Evolutionary conservation across 2,329 filamentous ascomycete genomes (phyloP).

Genomic region (Pseudogymnoascus sp.): DNA sequence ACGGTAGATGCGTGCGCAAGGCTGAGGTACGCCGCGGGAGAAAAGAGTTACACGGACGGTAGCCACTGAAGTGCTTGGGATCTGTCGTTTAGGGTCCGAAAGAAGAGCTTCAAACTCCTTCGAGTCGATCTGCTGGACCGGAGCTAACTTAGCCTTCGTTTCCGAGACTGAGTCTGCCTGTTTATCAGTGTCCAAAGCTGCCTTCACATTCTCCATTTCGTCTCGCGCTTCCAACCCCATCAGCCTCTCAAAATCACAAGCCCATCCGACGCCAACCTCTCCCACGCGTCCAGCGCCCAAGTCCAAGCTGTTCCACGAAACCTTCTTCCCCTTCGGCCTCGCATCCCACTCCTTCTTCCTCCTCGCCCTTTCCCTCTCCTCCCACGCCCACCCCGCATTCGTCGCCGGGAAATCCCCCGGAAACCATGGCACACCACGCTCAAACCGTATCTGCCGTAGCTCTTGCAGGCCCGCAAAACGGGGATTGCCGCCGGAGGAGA

Average conservation of each 20-base stretch:
- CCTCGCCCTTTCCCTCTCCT: slow-evolving; percentile 52
- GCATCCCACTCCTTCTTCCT: slow-evolving; percentile 61
- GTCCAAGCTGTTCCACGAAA: slow-evolving; percentile 65
- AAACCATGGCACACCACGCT: slow-evolving; percentile 71
- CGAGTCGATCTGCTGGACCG: slow-evolving; percentile 16
- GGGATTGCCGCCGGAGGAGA: slow-evolving; percentile 71
- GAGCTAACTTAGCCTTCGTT: background rate
- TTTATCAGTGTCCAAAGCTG: slow-evolving; percentile 11
- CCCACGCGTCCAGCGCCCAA: slow-evolving; percentile 67
- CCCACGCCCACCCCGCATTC: slow-evolving; percentile 69
- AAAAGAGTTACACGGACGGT: slow-evolving; percentile 60
- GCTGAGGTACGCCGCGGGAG: slow-evolving; percentile 58
- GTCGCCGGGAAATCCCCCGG: slow-evolving; percentile 79
- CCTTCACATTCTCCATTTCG: background rate
- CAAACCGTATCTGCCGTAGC: slow-evolving; percentile 70
- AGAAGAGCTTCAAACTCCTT: slow-evolving; percentile 20
- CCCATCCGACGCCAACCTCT: slow-evolving; percentile 73
- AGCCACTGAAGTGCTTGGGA: slow-evolving; percentile 35
- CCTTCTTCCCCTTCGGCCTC: slow-evolving; percentile 72
- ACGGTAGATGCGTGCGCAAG: slow-evolving; percentile 77
- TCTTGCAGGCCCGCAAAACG: slow-evolving; percentile 77
- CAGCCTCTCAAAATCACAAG: slow-evolving; percentile 74
- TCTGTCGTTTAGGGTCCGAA: slow-evolving; percentile 18
- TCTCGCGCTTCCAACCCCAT: slow-evolving; percentile 28
- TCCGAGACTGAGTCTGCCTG: background rate